Evolutionary conservation across 2,329 filamentous ascomycete genomes (phyloP).

Genomic region (Claviceps fusiformis): DNA sequence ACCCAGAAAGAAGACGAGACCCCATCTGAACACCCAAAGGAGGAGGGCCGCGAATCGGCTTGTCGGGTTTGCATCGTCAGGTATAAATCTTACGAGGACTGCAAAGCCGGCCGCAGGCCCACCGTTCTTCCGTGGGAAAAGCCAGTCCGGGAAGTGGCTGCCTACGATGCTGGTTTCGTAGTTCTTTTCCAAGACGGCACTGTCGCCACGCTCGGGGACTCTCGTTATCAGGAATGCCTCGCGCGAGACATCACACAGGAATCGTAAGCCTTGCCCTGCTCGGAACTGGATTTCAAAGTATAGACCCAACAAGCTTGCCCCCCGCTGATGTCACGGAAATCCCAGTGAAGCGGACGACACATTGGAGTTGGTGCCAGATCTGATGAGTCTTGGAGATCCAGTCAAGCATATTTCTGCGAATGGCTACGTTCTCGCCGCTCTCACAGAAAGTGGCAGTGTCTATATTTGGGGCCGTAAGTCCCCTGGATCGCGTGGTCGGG

Average conservation of each 20-base stretch:
- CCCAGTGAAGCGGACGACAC: slow-evolving; percentile 28
- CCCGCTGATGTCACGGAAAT: slow-evolving; percentile 4
- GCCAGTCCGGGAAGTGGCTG: slow-evolving; percentile 26
- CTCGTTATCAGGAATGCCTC: slow-evolving; percentile 42
- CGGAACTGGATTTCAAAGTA: neutral
- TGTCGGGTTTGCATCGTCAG: slow-evolving; percentile 7
- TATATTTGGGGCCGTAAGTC: slow-evolving; percentile 44
- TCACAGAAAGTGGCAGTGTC: slow-evolving; percentile 43
- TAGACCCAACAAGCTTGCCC: neutral
- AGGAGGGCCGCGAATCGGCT: neutral
- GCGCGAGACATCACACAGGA: slow-evolving; percentile 32
- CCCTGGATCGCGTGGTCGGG: slow-evolving; percentile 10
- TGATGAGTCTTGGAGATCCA: slow-evolving; percentile 36
- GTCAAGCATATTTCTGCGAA: slow-evolving; percentile 41
- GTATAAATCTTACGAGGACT: slow-evolving; percentile 12
- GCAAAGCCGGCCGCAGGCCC: slow-evolving; percentile 3
- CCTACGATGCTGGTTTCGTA: slow-evolving; percentile 36
- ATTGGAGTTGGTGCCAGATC: slow-evolving; percentile 32
- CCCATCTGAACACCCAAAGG: neutral
- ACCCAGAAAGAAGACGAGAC: neutral
- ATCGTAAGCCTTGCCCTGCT: slow-evolving; percentile 16
- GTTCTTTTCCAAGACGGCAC: slow-evolving; percentile 29
- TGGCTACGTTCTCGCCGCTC: slow-evolving; percentile 43
- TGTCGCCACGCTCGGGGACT: slow-evolving; percentile 43
- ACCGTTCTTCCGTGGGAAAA: slow-evolving; percentile 12